Percentiles rank a stretch among this genome's conserved stretches.
These are phyloP conservation scores for Fusarium tanahbumbuense DNA, from an alignment of 2,329 filamentous ascomycete species.

Conservation along the genomic window DNA sequence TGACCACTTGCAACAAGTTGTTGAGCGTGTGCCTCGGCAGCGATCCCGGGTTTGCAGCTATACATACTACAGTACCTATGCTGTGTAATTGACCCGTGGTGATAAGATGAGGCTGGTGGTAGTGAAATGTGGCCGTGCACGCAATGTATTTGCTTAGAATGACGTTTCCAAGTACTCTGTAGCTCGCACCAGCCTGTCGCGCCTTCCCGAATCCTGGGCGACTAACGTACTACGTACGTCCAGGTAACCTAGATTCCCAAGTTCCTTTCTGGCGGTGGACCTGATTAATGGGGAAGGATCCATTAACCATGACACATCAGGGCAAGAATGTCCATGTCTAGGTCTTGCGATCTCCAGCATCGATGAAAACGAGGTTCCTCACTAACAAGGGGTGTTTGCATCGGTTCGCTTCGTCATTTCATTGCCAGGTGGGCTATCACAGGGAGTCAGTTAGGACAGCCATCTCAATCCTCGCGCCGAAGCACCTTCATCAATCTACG, in stretches of 20 bases:
- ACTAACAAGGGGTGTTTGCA: constrained; percentile 2
- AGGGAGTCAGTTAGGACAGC: neutral
- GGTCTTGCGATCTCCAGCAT: constrained; percentile 1
- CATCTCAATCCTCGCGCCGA: neutral
- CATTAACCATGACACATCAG: constrained; percentile 24
- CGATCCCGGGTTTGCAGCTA: constrained; percentile 11
- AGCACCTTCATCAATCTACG: neutral
- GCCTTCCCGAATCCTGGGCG: neutral
- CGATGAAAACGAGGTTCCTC: constrained; percentile 23
- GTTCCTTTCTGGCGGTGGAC: constrained; percentile 1
- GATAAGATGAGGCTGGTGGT: constrained; percentile 5
- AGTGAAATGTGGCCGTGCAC: constrained; percentile 18
- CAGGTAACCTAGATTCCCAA: neutral
- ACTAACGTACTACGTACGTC: neutral
- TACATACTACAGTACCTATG: neutral
- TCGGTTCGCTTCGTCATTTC: neutral
- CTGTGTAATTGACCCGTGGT: neutral
- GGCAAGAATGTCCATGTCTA: constrained; percentile 2
- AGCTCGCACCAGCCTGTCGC: neutral
- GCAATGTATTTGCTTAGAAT: constrained; percentile 1
- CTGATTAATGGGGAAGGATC: constrained; percentile 18
- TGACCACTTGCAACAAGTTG: neutral
- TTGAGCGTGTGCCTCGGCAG: constrained; percentile 21
- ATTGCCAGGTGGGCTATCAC: neutral
- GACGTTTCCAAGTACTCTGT: constrained; percentile 8